Evolutionary conservation across 2,329 filamentous ascomycete genomes (phyloP).

Genomic region (Sporothrix curviconia): DNA sequence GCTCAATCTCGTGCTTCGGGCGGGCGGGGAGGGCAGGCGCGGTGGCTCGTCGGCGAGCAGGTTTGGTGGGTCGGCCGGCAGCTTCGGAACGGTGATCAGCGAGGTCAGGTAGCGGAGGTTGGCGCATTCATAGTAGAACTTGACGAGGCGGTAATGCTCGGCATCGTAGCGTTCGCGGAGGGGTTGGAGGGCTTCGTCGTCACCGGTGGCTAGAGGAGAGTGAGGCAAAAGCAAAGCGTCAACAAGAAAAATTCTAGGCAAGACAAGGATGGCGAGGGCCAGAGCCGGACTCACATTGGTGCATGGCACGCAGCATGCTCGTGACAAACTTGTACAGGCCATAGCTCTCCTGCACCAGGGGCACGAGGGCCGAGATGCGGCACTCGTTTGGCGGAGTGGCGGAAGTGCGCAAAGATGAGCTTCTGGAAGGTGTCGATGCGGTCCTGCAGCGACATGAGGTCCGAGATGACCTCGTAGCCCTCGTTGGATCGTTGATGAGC

Average conservation of each 20-base stretch:
- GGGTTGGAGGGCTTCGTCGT: conserved; percentile 85
- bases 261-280: too few relatives aligned
- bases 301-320: conserved; percentile 98
- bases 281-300: conserved; percentile 61
- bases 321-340: conserved; percentile 99
- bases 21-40: conserved; percentile 76
- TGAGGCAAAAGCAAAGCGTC: conserved; percentile 9
- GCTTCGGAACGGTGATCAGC: conserved; percentile 89
- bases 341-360: conserved; percentile 94
- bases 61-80: conserved; percentile 89
- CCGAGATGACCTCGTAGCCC: conserved; percentile 92
- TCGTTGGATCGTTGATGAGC: conserved; percentile 97
- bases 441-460: conserved; percentile 93
- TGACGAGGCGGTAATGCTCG: conserved; percentile 91
- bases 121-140: conserved; percentile 99
- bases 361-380: conserved; percentile 86
- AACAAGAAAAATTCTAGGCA: too few relatives aligned
- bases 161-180: conserved; percentile 85
- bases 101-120: conserved; percentile 95
- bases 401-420: conserved; percentile 94
- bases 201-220: conserved; percentile 64
- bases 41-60: conserved; percentile 75
- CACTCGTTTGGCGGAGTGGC: conserved; percentile 88
- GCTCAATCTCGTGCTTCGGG: conserved; percentile 67
- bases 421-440: conserved; percentile 99